A percentile compares a stretch with the other conserved stretches of the same genome.
Evolutionary conservation across 257 asterid genomes (phyloP).

Genomic region (Solanum tarapatanum): DNA sequence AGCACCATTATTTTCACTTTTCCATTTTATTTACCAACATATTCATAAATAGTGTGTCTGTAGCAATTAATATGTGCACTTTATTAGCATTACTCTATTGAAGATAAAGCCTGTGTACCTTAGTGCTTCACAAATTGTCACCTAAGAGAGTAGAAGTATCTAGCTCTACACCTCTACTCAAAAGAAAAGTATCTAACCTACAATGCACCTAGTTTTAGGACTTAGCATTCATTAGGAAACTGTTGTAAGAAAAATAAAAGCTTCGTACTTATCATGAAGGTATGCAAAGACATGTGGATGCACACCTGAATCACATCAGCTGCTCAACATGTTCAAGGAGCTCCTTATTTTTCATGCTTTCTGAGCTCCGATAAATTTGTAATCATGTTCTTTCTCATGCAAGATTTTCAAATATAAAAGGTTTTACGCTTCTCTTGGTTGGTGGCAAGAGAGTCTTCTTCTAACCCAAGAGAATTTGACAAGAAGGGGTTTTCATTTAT

Average conservation of each 20-base stretch:
- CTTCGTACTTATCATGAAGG: not conserved
- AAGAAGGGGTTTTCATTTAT: not conserved
- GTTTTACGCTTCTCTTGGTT: not conserved
- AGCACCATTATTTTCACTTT: not conserved
- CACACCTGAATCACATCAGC: not conserved
- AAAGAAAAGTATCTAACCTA: not conserved
- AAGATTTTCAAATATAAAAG: not conserved
- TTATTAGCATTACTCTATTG: not conserved
- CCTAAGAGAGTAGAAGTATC: not conserved
- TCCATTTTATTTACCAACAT: not conserved
- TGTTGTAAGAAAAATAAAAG: not conserved
- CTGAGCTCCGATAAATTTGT: not conserved
- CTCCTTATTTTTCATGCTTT: not conserved
- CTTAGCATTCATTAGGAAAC: not conserved
- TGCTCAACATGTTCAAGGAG: not conserved
- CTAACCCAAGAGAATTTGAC: not conserved
- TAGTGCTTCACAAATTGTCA: not conserved
- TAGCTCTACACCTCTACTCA: not conserved
- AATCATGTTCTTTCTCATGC: not conserved
- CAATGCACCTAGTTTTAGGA: not conserved
- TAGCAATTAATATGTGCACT: not conserved
- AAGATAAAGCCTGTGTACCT: not conserved
- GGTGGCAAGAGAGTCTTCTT: not conserved
- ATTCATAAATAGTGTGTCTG: not conserved
- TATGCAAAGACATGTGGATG: not conserved